These are phyloP conservation scores for Mortierella sp. DNA, from an alignment of 371 early-diverging fungal genomes.

Conservation along the genomic window DNA sequence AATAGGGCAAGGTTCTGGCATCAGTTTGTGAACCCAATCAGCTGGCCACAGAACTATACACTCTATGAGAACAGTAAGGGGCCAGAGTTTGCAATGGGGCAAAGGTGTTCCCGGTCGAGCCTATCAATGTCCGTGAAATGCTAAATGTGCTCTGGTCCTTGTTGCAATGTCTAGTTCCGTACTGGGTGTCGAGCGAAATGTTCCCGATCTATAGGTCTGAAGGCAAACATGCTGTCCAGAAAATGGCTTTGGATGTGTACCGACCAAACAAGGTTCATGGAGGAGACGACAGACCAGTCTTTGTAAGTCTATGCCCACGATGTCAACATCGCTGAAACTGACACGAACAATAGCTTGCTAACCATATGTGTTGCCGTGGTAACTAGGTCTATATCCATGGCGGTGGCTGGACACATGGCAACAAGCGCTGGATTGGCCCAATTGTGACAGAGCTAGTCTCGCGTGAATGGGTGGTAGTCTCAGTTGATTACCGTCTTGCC, in stretches of 20 bases:
- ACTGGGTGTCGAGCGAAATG: slow-evolving; percentile 65
- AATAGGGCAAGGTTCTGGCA: slow-evolving; percentile 47
- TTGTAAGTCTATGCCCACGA: too few species aligned
- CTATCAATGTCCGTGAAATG: too few species aligned
- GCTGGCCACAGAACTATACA: slow-evolving; percentile 54
- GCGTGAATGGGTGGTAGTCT: slow-evolving; percentile 70
- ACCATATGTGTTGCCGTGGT: not conserved
- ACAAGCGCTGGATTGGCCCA: slow-evolving; percentile 60
- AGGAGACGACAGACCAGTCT: slow-evolving; percentile 54
- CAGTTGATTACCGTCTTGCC: slow-evolving; percentile 72
- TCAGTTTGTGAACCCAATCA: slow-evolving; percentile 61
- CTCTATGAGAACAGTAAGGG: slow-evolving; percentile 63
- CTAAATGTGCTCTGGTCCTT: not conserved
- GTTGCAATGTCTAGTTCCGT: slow-evolving; percentile 57
- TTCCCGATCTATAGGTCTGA: slow-evolving; percentile 15
- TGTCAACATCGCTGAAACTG: too few species aligned
- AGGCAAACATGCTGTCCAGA: slow-evolving; percentile 32
- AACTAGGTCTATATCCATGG: slow-evolving; percentile 67
- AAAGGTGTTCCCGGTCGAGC: too few species aligned
- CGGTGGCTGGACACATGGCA: slow-evolving; percentile 67
- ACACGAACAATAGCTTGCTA: too few species aligned
- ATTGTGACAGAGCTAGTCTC: slow-evolving; percentile 54
- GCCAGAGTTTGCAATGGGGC: not conserved
- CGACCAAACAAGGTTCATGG: slow-evolving; percentile 31
- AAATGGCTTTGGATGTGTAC: slow-evolving; percentile 46